Evolutionary conservation across 1,139 yeast genomes (phyloP).

Genomic region (Sugiyamaella neomexicana): DNA sequence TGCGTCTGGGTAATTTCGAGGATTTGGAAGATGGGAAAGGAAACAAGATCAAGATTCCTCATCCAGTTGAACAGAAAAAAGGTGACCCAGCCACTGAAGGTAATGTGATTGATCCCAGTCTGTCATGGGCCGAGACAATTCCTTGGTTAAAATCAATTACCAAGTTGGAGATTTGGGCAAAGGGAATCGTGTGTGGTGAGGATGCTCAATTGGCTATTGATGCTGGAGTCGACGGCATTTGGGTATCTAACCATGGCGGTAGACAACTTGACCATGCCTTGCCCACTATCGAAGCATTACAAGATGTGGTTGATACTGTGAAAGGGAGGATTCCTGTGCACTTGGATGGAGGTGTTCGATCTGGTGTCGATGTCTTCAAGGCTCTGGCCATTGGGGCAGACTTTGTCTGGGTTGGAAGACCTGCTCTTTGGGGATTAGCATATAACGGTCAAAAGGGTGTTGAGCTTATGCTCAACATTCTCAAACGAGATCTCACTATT

Average conservation of each 20-base stretch:
- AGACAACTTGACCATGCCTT: slow-evolving; percentile 60
- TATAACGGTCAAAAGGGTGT: slow-evolving; percentile 65
- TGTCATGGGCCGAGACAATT: slow-evolving; percentile 58
- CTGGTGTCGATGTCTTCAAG: slow-evolving; percentile 62
- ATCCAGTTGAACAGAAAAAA: slow-evolving; percentile 19
- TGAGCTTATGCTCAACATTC: slow-evolving; percentile 35
- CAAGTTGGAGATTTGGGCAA: slow-evolving; percentile 41
- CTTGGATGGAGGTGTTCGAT: slow-evolving; percentile 64
- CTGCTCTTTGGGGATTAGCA: slow-evolving; percentile 64
- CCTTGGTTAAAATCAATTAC: slow-evolving; percentile 39
- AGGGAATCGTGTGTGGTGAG: slow-evolving; percentile 59
- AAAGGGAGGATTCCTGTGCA: slow-evolving; percentile 53
- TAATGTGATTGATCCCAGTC: slow-evolving; percentile 62
- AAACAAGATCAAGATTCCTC: slow-evolving; percentile 17
- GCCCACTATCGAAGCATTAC: slow-evolving; percentile 61
- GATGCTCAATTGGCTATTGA: slow-evolving; percentile 58
- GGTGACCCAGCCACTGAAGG: slow-evolving; percentile 23
- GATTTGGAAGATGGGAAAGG: slow-evolving; percentile 24
- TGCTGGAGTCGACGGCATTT: slow-evolving; percentile 57
- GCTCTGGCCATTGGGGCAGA: slow-evolving; percentile 69
- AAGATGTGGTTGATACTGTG: slow-evolving; percentile 54
- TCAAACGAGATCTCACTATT: slow-evolving; percentile 35
- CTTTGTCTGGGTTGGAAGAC: slow-evolving; percentile 67
- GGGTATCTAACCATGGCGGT: slow-evolving; percentile 68
- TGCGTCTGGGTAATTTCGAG: slow-evolving; percentile 36